A percentile compares a stretch with the other conserved stretches of the same genome.
Evolutionary conservation across 352 stramenopile species (phyloP).

Genomic region (Phytophthora ramorum): DNA sequence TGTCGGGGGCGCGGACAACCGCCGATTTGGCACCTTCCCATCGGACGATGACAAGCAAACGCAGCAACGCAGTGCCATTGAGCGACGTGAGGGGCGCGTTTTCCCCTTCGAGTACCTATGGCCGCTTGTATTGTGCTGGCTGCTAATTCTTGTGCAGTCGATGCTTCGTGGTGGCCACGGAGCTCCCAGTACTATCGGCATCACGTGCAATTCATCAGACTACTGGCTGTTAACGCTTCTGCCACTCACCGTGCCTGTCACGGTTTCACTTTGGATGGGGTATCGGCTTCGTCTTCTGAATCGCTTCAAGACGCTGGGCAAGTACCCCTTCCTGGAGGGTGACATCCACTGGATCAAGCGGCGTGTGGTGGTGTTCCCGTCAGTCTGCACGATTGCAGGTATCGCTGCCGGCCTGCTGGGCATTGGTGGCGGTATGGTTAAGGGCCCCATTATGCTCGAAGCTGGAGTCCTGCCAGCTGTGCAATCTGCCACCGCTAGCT

Average conservation of each 20-base stretch:
- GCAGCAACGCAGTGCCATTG: conserved; percentile 38
- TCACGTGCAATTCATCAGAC: conserved; percentile 85
- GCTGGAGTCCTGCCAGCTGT: conserved; percentile 93
- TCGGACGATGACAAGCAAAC: conserved; percentile 43
- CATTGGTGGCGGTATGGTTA: conserved; percentile 96
- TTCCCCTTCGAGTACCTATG: conserved; percentile 63
- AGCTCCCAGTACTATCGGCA: conserved; percentile 78
- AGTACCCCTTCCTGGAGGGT: conserved; percentile 85
- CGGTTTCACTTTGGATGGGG: conserved; percentile 53
- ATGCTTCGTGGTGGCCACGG: conserved; percentile 73
- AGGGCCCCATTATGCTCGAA: conserved; percentile 96
- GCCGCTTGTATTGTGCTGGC: conserved; percentile 55
- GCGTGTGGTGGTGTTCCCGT: conserved; percentile 91
- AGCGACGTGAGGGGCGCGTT: conserved; percentile 43
- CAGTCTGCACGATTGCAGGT: conserved; percentile 92
- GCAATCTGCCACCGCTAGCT: conserved; percentile 92
- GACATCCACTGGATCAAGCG: conserved; percentile 87
- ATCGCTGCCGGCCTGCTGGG: conserved; percentile 95
- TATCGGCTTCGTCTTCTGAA: conserved; percentile 58
- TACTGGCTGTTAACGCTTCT: conserved; percentile 94
- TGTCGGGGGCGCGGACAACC: conserved; percentile 5
- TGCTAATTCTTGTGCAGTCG: conserved; percentile 66
- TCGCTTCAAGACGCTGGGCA: conserved; percentile 58
- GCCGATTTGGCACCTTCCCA: conserved; percentile 49
- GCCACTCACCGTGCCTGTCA: conserved; percentile 74